Evolutionary conservation across 1,284 basidiomycete genomes (phyloP).

Genomic region (Austropuccinia psidii): DNA sequence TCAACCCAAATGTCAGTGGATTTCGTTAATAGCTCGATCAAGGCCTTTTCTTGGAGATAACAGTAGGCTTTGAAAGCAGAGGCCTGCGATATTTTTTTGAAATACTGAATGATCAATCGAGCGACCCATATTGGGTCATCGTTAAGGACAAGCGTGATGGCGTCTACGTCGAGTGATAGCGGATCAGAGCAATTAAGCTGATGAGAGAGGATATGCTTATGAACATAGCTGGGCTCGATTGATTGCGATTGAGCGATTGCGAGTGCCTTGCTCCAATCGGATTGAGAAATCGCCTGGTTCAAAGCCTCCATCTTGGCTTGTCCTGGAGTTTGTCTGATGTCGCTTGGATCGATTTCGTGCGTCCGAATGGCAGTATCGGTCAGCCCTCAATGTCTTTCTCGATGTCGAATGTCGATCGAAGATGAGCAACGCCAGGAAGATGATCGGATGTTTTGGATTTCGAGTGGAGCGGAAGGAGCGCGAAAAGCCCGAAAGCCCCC

Average conservation of each 20-base stretch:
- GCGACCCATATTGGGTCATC: slow-evolving; percentile 11
- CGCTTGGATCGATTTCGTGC: too few relatives aligned
- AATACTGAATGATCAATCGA: slow-evolving; percentile 11
- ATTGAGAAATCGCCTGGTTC: neutral
- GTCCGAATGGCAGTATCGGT: too few relatives aligned
- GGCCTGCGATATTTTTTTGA: neutral
- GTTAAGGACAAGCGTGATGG: neutral
- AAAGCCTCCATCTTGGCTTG: neutral
- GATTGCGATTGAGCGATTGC: slow-evolving; percentile 1
- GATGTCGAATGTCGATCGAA: too few relatives aligned
- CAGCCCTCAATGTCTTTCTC: too few relatives aligned
- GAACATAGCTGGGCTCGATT: neutral
- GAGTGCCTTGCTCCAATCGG: neutral
- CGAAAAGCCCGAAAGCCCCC: too few relatives aligned
- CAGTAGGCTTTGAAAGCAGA: neutral
- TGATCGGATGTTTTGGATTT: too few relatives aligned
- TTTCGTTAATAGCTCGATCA: neutral
- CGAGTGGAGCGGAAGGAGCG: too few relatives aligned
- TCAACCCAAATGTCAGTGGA: slow-evolving; percentile 15
- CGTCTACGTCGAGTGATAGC: neutral
- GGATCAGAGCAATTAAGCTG: neutral
- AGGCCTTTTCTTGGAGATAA: neutral
- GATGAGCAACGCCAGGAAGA: too few relatives aligned
- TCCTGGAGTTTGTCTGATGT: too few relatives aligned
- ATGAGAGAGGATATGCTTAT: neutral